Conservation (phyloP, 129 eudicot genomes). For the Artemisia tridentata region DNA sequence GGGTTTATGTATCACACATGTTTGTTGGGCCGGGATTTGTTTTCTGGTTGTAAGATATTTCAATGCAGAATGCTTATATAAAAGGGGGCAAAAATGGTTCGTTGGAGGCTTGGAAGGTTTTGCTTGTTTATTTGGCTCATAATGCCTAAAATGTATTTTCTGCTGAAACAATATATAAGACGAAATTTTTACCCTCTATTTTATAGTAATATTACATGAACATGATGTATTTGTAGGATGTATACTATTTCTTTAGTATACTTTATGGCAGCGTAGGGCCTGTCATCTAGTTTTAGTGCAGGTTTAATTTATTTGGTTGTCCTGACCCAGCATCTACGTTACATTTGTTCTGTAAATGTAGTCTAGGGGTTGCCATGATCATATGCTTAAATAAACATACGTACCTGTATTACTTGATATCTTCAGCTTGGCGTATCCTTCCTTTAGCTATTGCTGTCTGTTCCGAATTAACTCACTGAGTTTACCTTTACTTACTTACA, state of each 20-base stretch:
- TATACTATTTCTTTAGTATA: background rate
- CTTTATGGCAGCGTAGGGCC: background rate
- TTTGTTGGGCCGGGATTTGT: background rate
- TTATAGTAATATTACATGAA: background rate
- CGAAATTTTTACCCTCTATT: background rate
- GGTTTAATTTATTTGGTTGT: slow-evolving; percentile 4
- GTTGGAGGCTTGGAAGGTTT: background rate
- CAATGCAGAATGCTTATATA: no score
- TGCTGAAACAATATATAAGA: slow-evolving; percentile 4
- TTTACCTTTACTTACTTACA: slow-evolving; percentile 19
- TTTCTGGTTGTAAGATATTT: background rate
- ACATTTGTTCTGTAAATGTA: background rate
- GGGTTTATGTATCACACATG: background rate
- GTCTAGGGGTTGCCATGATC: slow-evolving; percentile 16
- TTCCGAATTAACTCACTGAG: background rate
- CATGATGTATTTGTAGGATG: background rate
- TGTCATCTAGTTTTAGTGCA: background rate
- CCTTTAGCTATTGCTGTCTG: slow-evolving; percentile 7
- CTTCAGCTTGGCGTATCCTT: slow-evolving; percentile 18
- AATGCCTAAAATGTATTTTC: background rate
- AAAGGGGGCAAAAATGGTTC: no score
- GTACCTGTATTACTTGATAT: background rate
- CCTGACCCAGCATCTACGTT: background rate
- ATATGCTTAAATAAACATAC: background rate
- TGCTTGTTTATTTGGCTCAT: background rate